Evolutionary conservation across 805 yeast species (phyloP).

Genomic region (Nakazawaea wickerhamii): DNA sequence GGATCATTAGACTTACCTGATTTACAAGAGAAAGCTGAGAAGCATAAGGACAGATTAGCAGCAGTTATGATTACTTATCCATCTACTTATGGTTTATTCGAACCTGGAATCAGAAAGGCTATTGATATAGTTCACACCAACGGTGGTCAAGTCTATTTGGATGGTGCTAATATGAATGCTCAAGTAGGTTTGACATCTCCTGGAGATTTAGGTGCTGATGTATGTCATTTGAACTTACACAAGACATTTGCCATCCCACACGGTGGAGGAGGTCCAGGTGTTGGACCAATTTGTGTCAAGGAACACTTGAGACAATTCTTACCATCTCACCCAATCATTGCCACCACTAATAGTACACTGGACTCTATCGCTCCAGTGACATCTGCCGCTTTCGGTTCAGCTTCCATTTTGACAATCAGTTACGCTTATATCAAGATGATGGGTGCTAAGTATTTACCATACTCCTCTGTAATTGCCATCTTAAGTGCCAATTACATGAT

Average conservation of each 20-base stretch:
- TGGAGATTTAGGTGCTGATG: slow-evolving; percentile 97
- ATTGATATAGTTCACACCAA: slow-evolving; percentile 75
- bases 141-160: slow-evolving; percentile 96
- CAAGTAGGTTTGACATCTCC: slow-evolving; percentile 97
- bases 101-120: slow-evolving; percentile 82
- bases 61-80: slow-evolving; percentile 97
- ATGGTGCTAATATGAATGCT: slow-evolving; percentile 99
- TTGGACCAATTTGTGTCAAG: slow-evolving; percentile 95
- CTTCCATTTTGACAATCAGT: slow-evolving; percentile 87
- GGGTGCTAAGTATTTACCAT: slow-evolving; percentile 81
- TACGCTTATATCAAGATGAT: slow-evolving; percentile 93
- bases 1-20: slow-evolving; percentile 86
- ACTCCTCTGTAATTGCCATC: slow-evolving; percentile 85
- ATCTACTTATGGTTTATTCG: slow-evolving; percentile 94
- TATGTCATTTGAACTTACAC: slow-evolving; percentile 93
- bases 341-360: slow-evolving; percentile 37
- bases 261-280: slow-evolving; percentile 99
- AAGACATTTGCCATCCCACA: slow-evolving; percentile 97
- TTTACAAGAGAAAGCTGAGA: slow-evolving; percentile 62
- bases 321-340: slow-evolving; percentile 69
- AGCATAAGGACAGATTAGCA: slow-evolving; percentile 68
- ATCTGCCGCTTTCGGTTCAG: slow-evolving; percentile 95
- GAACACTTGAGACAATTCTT: slow-evolving; percentile 73
- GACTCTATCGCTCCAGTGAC: slow-evolving; percentile 67
- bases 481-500: slow-evolving; percentile 96